Conservation (phyloP, 345 rosid genomes). For the Kernera saxatilis region DNA sequence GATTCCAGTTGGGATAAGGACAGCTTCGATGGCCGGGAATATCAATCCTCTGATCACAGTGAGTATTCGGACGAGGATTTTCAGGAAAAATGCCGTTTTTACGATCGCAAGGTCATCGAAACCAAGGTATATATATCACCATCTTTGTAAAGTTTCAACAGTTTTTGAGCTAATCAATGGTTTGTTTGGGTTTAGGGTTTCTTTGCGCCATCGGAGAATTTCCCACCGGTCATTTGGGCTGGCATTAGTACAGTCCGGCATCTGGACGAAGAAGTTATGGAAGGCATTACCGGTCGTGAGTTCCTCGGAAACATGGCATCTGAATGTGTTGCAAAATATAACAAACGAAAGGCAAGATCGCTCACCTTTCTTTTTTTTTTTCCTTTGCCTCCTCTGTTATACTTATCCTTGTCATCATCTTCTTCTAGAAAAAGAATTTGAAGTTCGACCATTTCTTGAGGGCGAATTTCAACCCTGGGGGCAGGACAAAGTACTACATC, state of each 20-base stretch:
- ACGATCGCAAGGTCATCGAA: background rate
- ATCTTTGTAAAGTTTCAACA: background rate
- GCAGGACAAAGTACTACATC: conserved; percentile 1
- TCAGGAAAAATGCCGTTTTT: too few relatives aligned
- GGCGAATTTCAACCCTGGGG: conserved; percentile 6
- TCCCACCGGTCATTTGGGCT: background rate
- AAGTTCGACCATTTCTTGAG: background rate
- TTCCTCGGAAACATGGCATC: background rate
- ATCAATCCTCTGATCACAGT: background rate
- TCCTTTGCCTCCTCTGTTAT: too few relatives aligned
- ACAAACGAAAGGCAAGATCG: too few relatives aligned
- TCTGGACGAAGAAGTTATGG: background rate
- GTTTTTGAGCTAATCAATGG: background rate
- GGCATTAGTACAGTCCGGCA: background rate
- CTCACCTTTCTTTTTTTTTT: too few relatives aligned
- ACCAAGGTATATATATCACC: too few relatives aligned
- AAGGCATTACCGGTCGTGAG: background rate
- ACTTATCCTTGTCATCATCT: too few relatives aligned
- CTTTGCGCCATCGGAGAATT: background rate
- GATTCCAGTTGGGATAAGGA: background rate
- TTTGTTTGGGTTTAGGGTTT: background rate
- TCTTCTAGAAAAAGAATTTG: too few relatives aligned
- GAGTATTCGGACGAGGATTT: background rate
- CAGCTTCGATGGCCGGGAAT: background rate
- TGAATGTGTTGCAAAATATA: background rate